phyloP scores from a whole-genome alignment of 345 rosid genomes.

The Turritis glabra region DNA sequence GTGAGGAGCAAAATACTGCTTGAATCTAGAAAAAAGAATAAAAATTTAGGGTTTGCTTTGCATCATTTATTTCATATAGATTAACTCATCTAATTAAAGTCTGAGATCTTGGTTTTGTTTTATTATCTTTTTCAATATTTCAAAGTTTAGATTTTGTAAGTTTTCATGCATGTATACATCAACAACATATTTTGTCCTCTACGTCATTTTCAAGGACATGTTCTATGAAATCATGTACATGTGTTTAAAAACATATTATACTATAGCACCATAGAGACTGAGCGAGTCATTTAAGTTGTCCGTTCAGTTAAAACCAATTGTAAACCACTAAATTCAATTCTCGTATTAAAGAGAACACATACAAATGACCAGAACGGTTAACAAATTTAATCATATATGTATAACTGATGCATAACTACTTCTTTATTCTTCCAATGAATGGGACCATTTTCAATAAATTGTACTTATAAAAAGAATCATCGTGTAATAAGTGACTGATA shows the following conservation, averaged over 20 bases:
- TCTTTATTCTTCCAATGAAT: conserved; percentile 20
- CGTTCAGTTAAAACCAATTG: neutral
- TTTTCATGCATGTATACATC: conserved; percentile 10
- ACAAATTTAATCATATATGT: neutral
- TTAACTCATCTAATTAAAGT: neutral
- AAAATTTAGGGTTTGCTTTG: neutral
- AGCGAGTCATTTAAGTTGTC: neutral
- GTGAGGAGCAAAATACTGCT: neutral
- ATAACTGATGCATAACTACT: neutral
- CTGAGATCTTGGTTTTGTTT: neutral
- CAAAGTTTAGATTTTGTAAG: neutral
- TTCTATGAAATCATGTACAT: conserved; percentile 8
- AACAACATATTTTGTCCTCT: neutral
- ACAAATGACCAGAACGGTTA: neutral
- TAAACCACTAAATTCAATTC: neutral
- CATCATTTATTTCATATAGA: neutral
- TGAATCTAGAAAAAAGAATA: neutral
- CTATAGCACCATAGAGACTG: neutral
- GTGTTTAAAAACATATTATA: conserved; percentile 7
- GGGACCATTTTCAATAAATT: conserved; percentile 32
- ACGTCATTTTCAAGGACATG: conserved; percentile 5
- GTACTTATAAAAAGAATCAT: neutral
- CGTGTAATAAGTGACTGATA: conserved; percentile 20
- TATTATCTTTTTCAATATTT: neutral
- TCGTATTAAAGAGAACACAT: neutral